These are phyloP conservation scores for Auricularia heimuer DNA, from an alignment of 768 basidiomycete genomes.

Conservation along the genomic window DNA sequence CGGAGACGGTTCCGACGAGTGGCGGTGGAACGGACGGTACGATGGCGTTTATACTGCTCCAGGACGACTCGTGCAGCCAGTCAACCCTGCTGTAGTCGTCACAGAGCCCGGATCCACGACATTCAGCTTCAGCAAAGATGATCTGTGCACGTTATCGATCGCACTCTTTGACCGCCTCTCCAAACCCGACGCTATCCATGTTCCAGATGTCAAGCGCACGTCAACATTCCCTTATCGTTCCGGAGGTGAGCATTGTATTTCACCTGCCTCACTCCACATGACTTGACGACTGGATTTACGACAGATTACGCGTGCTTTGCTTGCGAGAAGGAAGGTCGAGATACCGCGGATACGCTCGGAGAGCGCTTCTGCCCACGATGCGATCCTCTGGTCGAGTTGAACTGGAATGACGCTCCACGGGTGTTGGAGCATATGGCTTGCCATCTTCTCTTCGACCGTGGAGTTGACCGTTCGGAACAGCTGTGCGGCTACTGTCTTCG, in stretches of 20 bases:
- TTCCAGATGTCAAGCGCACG: neutral
- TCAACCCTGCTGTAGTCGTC: neutral
- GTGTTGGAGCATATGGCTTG: neutral
- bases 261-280: neutral
- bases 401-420: neutral
- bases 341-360: neutral
- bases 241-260: neutral
- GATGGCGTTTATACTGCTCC: neutral
- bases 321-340: neutral
- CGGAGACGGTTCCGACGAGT: neutral
- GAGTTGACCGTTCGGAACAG: neutral
- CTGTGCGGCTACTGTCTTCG: neutral
- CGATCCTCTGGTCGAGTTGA: neutral
- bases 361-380: neutral
- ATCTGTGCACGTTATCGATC: neutral
- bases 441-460: neutral
- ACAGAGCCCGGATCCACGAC: neutral
- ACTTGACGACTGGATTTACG: neutral
- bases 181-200: neutral
- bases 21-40: neutral
- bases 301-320: neutral
- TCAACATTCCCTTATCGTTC: neutral
- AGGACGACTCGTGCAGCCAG: neutral
- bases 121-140: neutral
- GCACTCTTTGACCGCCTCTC: neutral